Evolutionary conservation across 2,329 filamentous ascomycete species (phyloP), one percentile per base, ranked within the genome.

Genomic region (Fulvia fulva): DNA sequence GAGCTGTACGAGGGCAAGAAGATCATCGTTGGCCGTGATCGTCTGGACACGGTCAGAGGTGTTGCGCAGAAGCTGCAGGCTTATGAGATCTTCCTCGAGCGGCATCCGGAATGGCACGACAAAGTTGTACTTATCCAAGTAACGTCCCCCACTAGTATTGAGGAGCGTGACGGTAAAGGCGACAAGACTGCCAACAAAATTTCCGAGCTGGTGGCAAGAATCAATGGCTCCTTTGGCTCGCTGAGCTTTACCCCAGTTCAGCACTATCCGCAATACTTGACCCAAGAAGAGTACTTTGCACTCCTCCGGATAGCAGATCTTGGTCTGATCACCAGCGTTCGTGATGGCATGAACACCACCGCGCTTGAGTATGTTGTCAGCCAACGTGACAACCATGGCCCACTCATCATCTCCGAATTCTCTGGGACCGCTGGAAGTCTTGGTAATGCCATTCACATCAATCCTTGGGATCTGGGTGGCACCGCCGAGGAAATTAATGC

Each of bases 301-400:
- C 83, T 97, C n/a, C 82, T 97, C 53, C 87, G 93, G 23, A 86
- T 91, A 2, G 92, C 89, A 32, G 91, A 97, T 72, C 90, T 97
- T 65, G 93, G 91, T 3, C 80, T 97, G 52, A 97, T 97, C 74
- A 97, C 94, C 6, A 96, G 91, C 66, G 92, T 97, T 22, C 86
- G 93, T 60, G 94, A 97, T 73, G 93, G 93, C 58, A 97, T 97
- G 92, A 97, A 97, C 78, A 97, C 93, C 0, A 96, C 92, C 21
- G 95, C 91, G 72, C 80, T 97, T 66, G 94, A 97, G 75, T 97
- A 97, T 72, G 87, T 97, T 57, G 83, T 96, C 58, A 96, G 91
- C 73, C 93, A 97, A 75, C 89, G 90, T 69, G 88, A 94, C 63
- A 87, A 87, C 57, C 86, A 92, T 66, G 90, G 92, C 0, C 93